Conservation (phyloP, 2,329 filamentous ascomycete species). For the Colletotrichum sp. region DNA sequence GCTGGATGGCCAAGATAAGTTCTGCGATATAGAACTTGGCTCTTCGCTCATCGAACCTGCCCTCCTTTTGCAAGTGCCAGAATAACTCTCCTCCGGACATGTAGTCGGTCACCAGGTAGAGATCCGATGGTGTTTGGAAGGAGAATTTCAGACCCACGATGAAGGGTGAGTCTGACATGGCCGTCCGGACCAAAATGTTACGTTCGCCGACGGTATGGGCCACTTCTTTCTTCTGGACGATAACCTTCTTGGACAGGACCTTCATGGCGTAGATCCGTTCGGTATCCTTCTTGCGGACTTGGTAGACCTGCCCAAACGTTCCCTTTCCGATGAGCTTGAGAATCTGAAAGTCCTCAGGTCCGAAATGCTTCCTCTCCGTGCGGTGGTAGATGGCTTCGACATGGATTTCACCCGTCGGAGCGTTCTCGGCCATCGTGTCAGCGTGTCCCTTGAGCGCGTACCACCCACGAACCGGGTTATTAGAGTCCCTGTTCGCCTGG, state of each 20-base stretch:
- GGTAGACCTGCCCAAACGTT: slow-evolving; percentile 98
- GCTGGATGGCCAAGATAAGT: slow-evolving; percentile 91
- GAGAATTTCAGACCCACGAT: slow-evolving; percentile 99
- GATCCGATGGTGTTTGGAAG: slow-evolving; percentile 94
- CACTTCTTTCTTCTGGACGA: slow-evolving; percentile 99
- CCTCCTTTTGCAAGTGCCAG: slow-evolving; percentile 98
- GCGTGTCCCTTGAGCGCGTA: slow-evolving; percentile 79
- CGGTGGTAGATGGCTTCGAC: slow-evolving; percentile 86
- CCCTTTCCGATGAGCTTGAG: slow-evolving; percentile 97
- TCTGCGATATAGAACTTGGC: slow-evolving; percentile 99
- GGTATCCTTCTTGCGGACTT: slow-evolving; percentile 97
- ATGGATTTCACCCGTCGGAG: slow-evolving; percentile 85
- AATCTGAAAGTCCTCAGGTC: slow-evolving; percentile 94
- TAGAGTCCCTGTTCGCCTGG: slow-evolving; percentile 68
- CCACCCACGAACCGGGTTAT: slow-evolving; percentile 82
- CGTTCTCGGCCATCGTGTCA: slow-evolving; percentile 73
- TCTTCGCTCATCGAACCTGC: slow-evolving; percentile 90
- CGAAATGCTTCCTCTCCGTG: slow-evolving; percentile 88
- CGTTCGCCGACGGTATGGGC: slow-evolving; percentile 96
- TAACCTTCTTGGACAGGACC: slow-evolving; percentile 98
- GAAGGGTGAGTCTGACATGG: slow-evolving; percentile 94
- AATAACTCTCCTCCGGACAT: slow-evolving; percentile 99
- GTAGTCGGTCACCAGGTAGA: slow-evolving; percentile 98
- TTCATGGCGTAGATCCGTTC: slow-evolving; percentile 99
- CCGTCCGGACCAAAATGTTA: slow-evolving; percentile 95